Conservation (phyloP, 441 rosid species). For the Iberis amara region DNA sequence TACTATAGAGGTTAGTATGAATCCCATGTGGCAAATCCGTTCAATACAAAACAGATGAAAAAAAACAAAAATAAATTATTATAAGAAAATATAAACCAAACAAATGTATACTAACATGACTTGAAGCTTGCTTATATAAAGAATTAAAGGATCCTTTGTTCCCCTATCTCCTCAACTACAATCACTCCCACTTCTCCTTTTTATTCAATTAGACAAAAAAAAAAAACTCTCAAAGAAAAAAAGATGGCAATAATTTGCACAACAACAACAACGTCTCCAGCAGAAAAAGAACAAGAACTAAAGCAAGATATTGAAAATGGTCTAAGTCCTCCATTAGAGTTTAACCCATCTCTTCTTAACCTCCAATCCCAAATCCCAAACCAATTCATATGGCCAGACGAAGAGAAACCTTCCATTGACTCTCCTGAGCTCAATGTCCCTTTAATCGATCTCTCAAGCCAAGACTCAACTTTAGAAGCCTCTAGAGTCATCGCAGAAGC, state of each 20-base stretch:
- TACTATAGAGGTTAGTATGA: conserved; percentile 10
- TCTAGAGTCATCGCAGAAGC: conserved; percentile 58
- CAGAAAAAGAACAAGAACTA: conserved; percentile 7
- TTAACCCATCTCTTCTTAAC: conserved; percentile 53
- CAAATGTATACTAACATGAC: conserved; percentile 17
- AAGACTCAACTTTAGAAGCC: conserved; percentile 41
- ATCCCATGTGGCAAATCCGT: conserved; percentile 24
- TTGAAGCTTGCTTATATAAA: conserved; percentile 20
- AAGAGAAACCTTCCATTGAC: conserved; percentile 49
- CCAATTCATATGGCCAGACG: conserved; percentile 85
- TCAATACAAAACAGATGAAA: background rate
- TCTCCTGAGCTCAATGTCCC: conserved; percentile 63
- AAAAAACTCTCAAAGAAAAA: background rate
- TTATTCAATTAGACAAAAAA: background rate
- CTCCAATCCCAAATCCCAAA: conserved; percentile 50
- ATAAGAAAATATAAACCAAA: background rate
- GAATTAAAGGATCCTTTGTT: conserved; percentile 12
- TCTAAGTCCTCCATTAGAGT: conserved; percentile 35
- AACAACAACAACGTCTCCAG: conserved; percentile 16
- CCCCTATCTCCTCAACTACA: conserved; percentile 22
- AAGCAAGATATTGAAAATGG: conserved; percentile 8
- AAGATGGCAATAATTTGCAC: conserved; percentile 18
- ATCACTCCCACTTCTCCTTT: conserved; percentile 7
- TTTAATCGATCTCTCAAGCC: conserved; percentile 44
- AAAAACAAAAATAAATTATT: background rate